A percentile compares a stretch with the other conserved stretches of the same genome.
Evolutionary conservation across 495 filamentous ascomycete species (phyloP).

Genomic region (Neurospora discreta): DNA sequence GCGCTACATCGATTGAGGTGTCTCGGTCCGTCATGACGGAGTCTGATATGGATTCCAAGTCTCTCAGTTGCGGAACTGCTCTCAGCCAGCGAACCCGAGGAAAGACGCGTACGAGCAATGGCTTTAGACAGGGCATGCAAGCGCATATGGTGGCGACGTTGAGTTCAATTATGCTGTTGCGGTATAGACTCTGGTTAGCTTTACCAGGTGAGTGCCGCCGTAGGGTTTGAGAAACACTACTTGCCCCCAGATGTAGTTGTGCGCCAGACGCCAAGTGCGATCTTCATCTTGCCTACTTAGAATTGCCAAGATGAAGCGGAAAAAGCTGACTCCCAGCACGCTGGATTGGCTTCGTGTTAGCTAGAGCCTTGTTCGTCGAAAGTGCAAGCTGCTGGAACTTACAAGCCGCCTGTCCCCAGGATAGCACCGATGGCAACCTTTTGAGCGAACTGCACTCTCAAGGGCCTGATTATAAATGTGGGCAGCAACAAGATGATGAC

Average conservation of each 20-base stretch:
- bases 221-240: background rate
- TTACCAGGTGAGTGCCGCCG: background rate
- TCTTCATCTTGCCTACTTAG: background rate
- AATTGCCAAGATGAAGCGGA: constrained; percentile 2
- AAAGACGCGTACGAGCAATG: constrained; percentile 5
- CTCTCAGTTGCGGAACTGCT: background rate
- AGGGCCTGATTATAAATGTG: constrained; percentile 7
- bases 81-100: constrained; percentile 1
- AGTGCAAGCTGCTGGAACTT: background rate
- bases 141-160: constrained; percentile 17
- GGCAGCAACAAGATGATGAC: constrained; percentile 7
- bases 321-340: constrained; percentile 13
- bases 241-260: constrained; percentile 15
- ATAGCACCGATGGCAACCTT: constrained; percentile 9
- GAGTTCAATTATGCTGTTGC: constrained; percentile 7
- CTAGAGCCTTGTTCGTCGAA: background rate
- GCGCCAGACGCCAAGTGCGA: constrained; percentile 4
- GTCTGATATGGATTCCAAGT: constrained; percentile 4
- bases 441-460: constrained; percentile 2
- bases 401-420: constrained; percentile 17
- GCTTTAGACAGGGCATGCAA: constrained; percentile 12
- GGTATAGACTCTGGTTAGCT: background rate
- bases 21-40: background rate
- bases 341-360: background rate
- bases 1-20: background rate